Percentiles rank a stretch among this genome's conserved stretches.
Conservation (phyloP, 139 green algal species). For the Chlorella ohadii region DNA sequence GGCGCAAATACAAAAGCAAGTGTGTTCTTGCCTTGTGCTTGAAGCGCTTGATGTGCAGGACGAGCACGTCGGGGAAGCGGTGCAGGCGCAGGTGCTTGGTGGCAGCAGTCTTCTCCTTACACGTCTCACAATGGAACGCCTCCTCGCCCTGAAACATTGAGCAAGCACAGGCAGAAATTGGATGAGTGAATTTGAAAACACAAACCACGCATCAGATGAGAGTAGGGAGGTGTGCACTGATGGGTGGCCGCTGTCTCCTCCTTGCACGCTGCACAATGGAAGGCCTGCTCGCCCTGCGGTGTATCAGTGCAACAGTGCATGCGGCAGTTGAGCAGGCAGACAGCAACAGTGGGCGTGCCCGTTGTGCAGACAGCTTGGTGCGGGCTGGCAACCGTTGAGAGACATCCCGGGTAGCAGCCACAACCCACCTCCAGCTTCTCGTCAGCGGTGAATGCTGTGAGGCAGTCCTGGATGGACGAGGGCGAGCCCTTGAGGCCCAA, state of each 20-base stretch:
- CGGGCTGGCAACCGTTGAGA: too few species aligned
- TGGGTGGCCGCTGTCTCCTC: slow-evolving; percentile 60
- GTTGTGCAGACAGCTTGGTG: too few species aligned
- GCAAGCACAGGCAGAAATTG: not conserved
- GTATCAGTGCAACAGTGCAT: too few species aligned
- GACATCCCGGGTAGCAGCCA: too few species aligned
- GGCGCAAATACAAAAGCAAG: too few species aligned
- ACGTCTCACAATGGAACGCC: slow-evolving; percentile 59
- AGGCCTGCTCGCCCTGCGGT: slow-evolving; percentile 55
- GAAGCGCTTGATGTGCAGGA: slow-evolving; percentile 76
- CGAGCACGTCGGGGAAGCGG: slow-evolving; percentile 54
- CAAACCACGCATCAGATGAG: not conserved
- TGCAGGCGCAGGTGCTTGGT: slow-evolving; percentile 66
- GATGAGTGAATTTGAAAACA: too few species aligned
- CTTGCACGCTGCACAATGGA: slow-evolving; percentile 59
- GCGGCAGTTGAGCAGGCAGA: too few species aligned
- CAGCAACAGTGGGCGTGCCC: too few species aligned
- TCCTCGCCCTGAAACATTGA: slow-evolving; percentile 48
- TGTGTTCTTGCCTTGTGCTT: slow-evolving; percentile 31
- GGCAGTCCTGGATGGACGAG: slow-evolving; percentile 60
- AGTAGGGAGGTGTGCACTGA: slow-evolving; percentile 60
- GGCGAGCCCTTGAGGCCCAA: slow-evolving; percentile 32
- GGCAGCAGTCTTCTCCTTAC: slow-evolving; percentile 51
- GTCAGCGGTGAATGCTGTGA: slow-evolving; percentile 59
- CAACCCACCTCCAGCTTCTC: slow-evolving; percentile 52